Conservation (phyloP, 1,284 basidiomycete species). For the Ceratobasidium sp. region DNA sequence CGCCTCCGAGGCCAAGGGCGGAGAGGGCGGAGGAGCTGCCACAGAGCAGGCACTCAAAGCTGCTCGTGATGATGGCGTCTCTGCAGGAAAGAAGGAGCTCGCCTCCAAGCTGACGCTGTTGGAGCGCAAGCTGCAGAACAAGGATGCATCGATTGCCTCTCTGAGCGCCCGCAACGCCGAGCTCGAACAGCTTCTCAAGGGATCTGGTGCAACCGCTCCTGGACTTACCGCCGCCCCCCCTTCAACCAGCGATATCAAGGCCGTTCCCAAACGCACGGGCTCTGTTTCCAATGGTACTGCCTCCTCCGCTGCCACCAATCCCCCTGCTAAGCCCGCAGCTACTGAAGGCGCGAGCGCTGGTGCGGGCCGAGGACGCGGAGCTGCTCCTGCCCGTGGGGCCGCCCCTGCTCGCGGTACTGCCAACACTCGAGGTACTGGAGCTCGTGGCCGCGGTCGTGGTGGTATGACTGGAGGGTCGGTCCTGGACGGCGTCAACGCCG, state of each 20-base stretch:
- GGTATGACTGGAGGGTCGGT: constrained; percentile 34
- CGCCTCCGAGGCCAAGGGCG: constrained; percentile 10
- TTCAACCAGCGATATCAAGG: constrained; percentile 5
- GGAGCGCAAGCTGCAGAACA: constrained; percentile 42
- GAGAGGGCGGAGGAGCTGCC: not conserved
- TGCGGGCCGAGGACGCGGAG: constrained; percentile 21
- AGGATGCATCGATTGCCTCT: constrained; percentile 33
- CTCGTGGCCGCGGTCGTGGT: constrained; percentile 29
- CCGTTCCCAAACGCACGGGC: constrained; percentile 14
- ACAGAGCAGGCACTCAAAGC: constrained; percentile 18
- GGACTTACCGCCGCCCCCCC: constrained; percentile 11
- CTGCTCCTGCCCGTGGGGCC: constrained; percentile 21
- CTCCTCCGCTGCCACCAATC: not conserved
- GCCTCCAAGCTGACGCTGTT: constrained; percentile 51
- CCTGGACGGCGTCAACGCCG: constrained; percentile 31
- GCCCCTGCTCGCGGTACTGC: not conserved
- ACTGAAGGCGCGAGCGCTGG: constrained; percentile 11
- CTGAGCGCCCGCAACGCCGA: constrained; percentile 29
- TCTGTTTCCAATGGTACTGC: constrained; percentile 9
- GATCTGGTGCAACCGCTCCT: constrained; percentile 10
- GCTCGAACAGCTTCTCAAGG: constrained; percentile 30
- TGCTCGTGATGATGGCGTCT: constrained; percentile 30
- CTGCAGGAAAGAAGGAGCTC: constrained; percentile 28
- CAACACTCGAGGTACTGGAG: constrained; percentile 15
- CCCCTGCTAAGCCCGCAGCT: constrained; percentile 20